phyloP scores from a whole-genome alignment of 2,329 filamentous ascomycete species.

The Paramyrothecium sp. region DNA sequence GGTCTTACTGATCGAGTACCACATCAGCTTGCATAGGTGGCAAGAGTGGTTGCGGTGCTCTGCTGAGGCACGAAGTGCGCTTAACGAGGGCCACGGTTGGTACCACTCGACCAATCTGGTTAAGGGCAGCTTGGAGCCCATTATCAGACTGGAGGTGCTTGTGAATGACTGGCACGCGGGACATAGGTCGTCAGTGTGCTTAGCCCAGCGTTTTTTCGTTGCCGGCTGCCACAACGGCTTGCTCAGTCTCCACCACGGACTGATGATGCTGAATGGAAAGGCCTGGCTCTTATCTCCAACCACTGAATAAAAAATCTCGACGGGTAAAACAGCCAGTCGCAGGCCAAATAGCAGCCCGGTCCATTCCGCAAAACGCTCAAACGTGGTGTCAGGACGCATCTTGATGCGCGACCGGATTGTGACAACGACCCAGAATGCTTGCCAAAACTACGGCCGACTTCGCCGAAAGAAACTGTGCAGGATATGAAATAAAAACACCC shows the following conservation, averaged over 20 bases:
- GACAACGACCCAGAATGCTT: no score
- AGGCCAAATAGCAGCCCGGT: no score
- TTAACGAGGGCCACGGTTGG: not conserved
- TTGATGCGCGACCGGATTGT: no score
- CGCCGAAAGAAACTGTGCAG: no score
- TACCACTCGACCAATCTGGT: not conserved
- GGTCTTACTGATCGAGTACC: constrained; percentile 1
- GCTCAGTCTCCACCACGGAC: not conserved
- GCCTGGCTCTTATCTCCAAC: no score
- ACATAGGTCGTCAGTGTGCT: not conserved
- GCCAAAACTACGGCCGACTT: no score
- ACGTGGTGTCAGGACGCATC: no score
- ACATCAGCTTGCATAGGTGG: not conserved
- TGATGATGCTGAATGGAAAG: not conserved
- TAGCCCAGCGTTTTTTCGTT: not conserved
- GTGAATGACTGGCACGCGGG: not conserved
- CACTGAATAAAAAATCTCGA: no score
- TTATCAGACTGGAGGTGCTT: not conserved
- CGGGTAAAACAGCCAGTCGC: no score
- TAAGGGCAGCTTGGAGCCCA: not conserved
- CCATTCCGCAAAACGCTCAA: no score
- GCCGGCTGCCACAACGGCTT: not conserved
- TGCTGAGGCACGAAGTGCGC: not conserved
- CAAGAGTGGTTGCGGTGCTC: not conserved
- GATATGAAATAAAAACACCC: no score